Evolutionary conservation across 1,284 basidiomycete genomes (phyloP).

Genomic region (Veloboletus limbatus): DNA sequence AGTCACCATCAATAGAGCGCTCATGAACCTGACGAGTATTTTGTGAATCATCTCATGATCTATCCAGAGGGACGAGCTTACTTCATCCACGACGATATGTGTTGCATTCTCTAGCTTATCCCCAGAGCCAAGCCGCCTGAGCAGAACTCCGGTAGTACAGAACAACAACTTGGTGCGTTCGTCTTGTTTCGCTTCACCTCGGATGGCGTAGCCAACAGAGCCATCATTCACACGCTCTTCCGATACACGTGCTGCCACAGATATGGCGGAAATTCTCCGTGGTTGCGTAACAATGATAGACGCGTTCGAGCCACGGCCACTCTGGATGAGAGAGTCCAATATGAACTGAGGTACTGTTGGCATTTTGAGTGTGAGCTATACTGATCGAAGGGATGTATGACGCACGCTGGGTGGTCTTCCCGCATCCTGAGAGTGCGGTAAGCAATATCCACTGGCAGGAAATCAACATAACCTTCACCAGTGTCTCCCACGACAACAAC

Average conservation of each 20-base stretch:
- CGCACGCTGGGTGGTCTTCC: constrained; percentile 83
- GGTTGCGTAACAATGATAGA: constrained; percentile 91
- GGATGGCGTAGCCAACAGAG: constrained; percentile 86
- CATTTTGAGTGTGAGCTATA: not conserved
- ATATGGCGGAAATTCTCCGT: constrained; percentile 85
- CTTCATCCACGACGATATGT: constrained; percentile 92
- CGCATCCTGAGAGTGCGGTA: constrained; percentile 58
- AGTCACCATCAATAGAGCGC: constrained; percentile 87
- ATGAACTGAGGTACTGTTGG: constrained; percentile 82
- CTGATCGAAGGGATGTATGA: not conserved
- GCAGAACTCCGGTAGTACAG: constrained; percentile 90
- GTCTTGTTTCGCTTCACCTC: constrained; percentile 79
- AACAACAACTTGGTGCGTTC: constrained; percentile 78
- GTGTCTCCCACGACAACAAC: constrained; percentile 86
- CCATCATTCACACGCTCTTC: constrained; percentile 82
- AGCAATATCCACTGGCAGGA: not conserved
- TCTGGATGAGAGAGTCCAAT: constrained; percentile 76
- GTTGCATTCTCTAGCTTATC: constrained; percentile 71
- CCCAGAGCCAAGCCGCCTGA: constrained; percentile 77
- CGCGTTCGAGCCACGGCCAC: constrained; percentile 60
- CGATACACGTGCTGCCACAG: constrained; percentile 86
- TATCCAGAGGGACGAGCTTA: constrained; percentile 26
- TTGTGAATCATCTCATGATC: constrained; percentile 3
- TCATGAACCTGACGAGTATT: constrained; percentile 71
- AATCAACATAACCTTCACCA: constrained; percentile 37